A percentile compares a stretch with the other conserved stretches of the same genome.
These are phyloP conservation scores for Alnus rubra DNA, from an alignment of 306 rosid species.

Conservation along the genomic window DNA sequence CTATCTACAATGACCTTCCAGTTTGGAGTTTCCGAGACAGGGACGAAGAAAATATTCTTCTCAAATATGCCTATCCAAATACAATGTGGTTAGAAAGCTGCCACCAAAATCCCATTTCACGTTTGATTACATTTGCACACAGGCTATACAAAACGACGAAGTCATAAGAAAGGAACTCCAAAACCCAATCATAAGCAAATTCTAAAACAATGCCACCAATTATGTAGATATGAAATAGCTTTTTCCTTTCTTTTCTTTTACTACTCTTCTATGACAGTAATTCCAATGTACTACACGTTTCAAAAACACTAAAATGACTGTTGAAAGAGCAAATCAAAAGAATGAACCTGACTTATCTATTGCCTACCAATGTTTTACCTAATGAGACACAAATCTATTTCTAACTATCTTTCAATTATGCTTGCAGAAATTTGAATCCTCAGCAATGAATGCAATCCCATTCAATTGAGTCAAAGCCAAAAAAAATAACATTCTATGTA, in stretches of 20 bases:
- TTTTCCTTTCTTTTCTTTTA: neutral
- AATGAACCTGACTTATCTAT: neutral
- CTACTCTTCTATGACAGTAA: neutral
- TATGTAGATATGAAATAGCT: neutral
- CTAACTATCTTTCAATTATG: neutral
- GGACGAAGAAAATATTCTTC: slow-evolving; percentile 44
- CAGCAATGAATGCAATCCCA: neutral
- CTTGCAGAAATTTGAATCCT: neutral
- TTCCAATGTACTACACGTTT: neutral
- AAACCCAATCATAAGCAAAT: neutral
- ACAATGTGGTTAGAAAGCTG: slow-evolving; percentile 10
- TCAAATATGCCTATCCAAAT: slow-evolving; percentile 43
- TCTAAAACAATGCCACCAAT: neutral
- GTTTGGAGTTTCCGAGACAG: slow-evolving; percentile 39
- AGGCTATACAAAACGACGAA: neutral
- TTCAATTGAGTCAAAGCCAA: neutral
- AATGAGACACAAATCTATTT: neutral
- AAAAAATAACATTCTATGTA: neutral
- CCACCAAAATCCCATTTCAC: neutral
- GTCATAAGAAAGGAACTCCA: neutral
- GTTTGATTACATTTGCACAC: neutral
- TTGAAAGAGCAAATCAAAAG: neutral
- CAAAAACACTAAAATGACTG: neutral
- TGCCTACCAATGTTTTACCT: too few species aligned
- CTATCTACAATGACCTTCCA: slow-evolving; percentile 39